A percentile compares a stretch with the other conserved stretches of the same genome.
Evolutionary conservation across 495 filamentous ascomycete species (phyloP).

Genomic region (Aspergillus sclerotioniger): DNA sequence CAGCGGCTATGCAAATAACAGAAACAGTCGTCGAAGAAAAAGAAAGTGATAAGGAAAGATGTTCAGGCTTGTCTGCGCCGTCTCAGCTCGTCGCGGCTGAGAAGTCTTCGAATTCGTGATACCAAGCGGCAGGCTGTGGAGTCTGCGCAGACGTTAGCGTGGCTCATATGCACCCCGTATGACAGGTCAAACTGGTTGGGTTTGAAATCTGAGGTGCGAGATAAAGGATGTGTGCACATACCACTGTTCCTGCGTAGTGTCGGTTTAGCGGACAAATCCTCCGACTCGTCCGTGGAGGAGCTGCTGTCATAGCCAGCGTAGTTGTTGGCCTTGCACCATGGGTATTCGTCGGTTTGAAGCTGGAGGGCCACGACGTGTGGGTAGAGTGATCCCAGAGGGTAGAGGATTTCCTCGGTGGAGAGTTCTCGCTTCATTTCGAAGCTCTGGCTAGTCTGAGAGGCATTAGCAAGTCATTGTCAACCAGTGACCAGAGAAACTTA

Average conservation of each 20-base stretch:
- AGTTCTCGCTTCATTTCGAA: constrained; percentile 30
- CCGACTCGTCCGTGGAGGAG: constrained; percentile 38
- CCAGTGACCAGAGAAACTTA: constrained; percentile 19
- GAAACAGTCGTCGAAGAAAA: neutral
- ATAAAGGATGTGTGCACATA: constrained; percentile 18
- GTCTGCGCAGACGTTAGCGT: constrained; percentile 13
- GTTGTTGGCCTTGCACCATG: constrained; percentile 34
- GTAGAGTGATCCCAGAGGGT: constrained; percentile 39
- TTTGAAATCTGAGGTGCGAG: neutral
- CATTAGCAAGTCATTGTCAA: neutral
- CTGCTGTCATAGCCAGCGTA: constrained; percentile 37
- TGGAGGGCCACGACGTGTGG: constrained; percentile 43
- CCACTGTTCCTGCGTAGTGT: constrained; percentile 26
- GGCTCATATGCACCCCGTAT: constrained; percentile 9
- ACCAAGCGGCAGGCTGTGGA: constrained; percentile 27
- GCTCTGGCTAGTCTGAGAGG: constrained; percentile 19
- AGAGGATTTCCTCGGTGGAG: constrained; percentile 36
- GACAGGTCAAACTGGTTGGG: constrained; percentile 8
- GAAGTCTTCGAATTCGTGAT: constrained; percentile 32
- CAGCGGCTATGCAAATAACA: neutral
- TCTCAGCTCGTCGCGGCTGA: constrained; percentile 32
- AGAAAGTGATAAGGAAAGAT: constrained; percentile 3
- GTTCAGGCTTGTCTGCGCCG: constrained; percentile 11
- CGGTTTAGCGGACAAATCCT: constrained; percentile 17
- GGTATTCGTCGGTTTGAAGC: constrained; percentile 29